Conservation (phyloP, 2,329 filamentous ascomycete species). For the Fusarium newnesense region DNA sequence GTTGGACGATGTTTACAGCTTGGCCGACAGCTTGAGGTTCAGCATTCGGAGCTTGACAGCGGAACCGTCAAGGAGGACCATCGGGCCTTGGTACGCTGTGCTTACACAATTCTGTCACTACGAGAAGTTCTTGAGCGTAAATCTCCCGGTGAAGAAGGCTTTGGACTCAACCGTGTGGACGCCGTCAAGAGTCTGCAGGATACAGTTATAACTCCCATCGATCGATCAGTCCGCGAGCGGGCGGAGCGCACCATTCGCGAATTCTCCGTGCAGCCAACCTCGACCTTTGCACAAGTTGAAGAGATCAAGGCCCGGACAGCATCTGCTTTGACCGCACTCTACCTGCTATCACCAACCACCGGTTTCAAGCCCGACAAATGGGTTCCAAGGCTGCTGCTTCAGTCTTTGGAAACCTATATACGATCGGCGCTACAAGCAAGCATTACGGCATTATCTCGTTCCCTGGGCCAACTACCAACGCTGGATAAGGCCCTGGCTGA, state of each 20-base stretch:
- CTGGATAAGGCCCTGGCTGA: slow-evolving; percentile 86
- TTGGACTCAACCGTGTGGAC: slow-evolving; percentile 78
- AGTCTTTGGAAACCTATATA: slow-evolving; percentile 83
- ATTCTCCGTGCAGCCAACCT: slow-evolving; percentile 73
- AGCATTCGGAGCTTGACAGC: slow-evolving; percentile 71
- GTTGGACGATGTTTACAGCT: slow-evolving; percentile 83
- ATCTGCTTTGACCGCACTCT: slow-evolving; percentile 80
- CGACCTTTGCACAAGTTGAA: slow-evolving; percentile 73
- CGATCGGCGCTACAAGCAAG: slow-evolving; percentile 83
- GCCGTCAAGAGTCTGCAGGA: slow-evolving; percentile 77
- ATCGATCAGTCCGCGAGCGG: slow-evolving; percentile 76
- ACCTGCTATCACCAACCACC: slow-evolving; percentile 78
- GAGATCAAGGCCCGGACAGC: slow-evolving; percentile 79
- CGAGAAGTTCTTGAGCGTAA: slow-evolving; percentile 76
- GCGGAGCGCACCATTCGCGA: slow-evolving; percentile 85
- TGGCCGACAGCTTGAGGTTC: slow-evolving; percentile 87
- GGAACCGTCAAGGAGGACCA: slow-evolving; percentile 73
- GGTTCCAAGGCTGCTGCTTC: slow-evolving; percentile 77
- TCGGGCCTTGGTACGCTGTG: slow-evolving; percentile 81
- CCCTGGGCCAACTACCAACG: slow-evolving; percentile 81
- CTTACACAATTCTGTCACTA: slow-evolving; percentile 80
- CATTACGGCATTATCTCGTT: slow-evolving; percentile 77
- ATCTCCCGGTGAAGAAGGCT: slow-evolving; percentile 77
- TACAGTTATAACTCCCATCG: slow-evolving; percentile 75
- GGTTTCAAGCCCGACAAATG: slow-evolving; percentile 63